Conservation (phyloP, 352 stramenopile species). For the Globisporangium polare region DNA sequence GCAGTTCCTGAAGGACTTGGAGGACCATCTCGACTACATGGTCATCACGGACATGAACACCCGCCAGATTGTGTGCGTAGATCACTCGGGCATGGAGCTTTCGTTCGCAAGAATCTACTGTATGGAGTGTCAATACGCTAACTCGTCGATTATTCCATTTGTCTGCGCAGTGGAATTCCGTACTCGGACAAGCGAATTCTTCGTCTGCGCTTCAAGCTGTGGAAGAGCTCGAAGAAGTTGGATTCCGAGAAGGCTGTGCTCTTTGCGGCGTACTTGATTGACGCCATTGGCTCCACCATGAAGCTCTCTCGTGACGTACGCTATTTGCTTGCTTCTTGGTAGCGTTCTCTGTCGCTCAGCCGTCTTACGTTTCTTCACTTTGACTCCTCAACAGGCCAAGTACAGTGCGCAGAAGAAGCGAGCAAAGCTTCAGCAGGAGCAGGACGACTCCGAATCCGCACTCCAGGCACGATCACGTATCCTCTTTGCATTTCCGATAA, state of each 20-base stretch:
- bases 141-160: too few relatives aligned
- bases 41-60: constrained; percentile 81
- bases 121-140: too few relatives aligned
- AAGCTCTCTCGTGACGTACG: constrained; percentile 75
- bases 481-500: background rate
- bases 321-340: background rate
- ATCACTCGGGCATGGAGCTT: background rate
- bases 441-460: constrained; percentile 25
- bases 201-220: constrained; percentile 59
- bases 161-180: constrained; percentile 51
- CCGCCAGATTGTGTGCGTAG: constrained; percentile 46
- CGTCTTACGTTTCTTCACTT: background rate
- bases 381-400: constrained; percentile 42
- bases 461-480: constrained; percentile 23
- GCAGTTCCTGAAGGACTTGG: constrained; percentile 60
- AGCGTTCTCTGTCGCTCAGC: background rate
- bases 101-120: too few relatives aligned
- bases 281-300: constrained; percentile 63
- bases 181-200: constrained; percentile 58
- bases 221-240: constrained; percentile 55
- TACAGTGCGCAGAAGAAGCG: constrained; percentile 71
- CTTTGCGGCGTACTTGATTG: constrained; percentile 50
- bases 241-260: constrained; percentile 42
- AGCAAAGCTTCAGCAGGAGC: constrained; percentile 56
- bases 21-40: constrained; percentile 68